These are phyloP conservation scores for Lentinula raphanica DNA, from an alignment of 768 basidiomycete species.

Conservation along the genomic window DNA sequence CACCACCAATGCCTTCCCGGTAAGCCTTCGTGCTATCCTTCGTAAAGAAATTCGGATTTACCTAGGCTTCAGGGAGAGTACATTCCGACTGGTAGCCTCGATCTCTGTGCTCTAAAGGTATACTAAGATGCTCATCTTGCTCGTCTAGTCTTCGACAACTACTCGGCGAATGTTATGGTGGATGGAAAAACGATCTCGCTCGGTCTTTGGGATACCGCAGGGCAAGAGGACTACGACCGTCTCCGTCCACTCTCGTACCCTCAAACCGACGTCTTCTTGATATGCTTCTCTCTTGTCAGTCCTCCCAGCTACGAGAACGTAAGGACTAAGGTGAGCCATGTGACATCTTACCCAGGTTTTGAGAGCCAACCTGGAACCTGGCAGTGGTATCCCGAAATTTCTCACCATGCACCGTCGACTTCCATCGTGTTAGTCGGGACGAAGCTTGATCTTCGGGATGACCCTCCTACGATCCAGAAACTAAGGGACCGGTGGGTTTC, in stretches of 20 bases:
- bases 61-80: slow-evolving; percentile 73
- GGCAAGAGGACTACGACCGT: slow-evolving; percentile 98
- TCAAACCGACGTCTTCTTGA: slow-evolving; percentile 98
- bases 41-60: slow-evolving; percentile 13
- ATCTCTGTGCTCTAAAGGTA: slow-evolving; percentile 11
- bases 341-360: not conserved
- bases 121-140: slow-evolving; percentile 1
- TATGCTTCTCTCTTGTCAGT: slow-evolving; percentile 97
- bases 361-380: slow-evolving; percentile 9
- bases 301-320: slow-evolving; percentile 99
- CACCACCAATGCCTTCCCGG: slow-evolving; percentile 96
- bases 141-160: slow-evolving; percentile 92
- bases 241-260: slow-evolving; percentile 97
- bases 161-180: slow-evolving; percentile 97
- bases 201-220: slow-evolving; percentile 99
- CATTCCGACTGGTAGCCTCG: slow-evolving; percentile 78
- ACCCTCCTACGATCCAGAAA: slow-evolving; percentile 87
- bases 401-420: slow-evolving; percentile 93
- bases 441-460: slow-evolving; percentile 95
- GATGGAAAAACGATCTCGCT: slow-evolving; percentile 98
- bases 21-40: slow-evolving; percentile 35
- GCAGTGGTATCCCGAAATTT: slow-evolving; percentile 96
- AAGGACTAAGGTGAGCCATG: slow-evolving; percentile 76
- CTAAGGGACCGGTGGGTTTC: slow-evolving; percentile 75
- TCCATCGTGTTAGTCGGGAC: slow-evolving; percentile 94